Evolutionary conservation across 371 early-diverging fungal genomes (phyloP).

Genomic region (Mucor velutinosus): DNA sequence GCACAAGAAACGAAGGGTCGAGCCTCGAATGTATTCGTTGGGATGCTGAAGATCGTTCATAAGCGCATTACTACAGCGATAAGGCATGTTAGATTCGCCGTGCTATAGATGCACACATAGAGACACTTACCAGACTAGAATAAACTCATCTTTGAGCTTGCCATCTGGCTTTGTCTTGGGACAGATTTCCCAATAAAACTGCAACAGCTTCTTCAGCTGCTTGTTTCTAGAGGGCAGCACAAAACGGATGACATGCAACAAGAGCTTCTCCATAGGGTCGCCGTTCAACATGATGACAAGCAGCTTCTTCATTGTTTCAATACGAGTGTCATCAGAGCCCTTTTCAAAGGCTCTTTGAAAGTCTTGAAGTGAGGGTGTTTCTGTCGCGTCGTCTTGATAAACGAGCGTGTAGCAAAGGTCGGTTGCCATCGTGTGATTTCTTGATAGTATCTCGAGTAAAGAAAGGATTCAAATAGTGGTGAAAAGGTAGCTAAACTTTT

Average conservation of each 20-base stretch:
- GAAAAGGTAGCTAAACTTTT: not conserved
- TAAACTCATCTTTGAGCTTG: constrained; percentile 94
- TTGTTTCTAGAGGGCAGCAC: constrained; percentile 92
- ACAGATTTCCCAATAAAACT: constrained; percentile 96
- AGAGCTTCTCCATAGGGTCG: constrained; percentile 84
- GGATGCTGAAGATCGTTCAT: constrained; percentile 98
- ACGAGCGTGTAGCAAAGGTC: constrained; percentile 75
- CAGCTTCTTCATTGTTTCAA: constrained; percentile 92
- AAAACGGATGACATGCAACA: constrained; percentile 97
- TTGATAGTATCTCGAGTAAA: not conserved
- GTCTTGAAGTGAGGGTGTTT: constrained; percentile 68
- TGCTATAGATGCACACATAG: too few relatives aligned
- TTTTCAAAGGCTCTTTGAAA: constrained; percentile 84
- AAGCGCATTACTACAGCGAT: constrained; percentile 85
- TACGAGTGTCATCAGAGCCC: constrained; percentile 89
- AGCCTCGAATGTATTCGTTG: constrained; percentile 98
- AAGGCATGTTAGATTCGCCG: not conserved
- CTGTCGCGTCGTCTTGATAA: constrained; percentile 68
- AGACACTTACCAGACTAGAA: constrained; percentile 85
- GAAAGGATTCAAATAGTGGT: not conserved
- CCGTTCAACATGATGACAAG: constrained; percentile 90
- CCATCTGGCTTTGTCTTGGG: constrained; percentile 93
- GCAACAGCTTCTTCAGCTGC: constrained; percentile 93
- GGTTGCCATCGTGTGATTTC: constrained; percentile 32
- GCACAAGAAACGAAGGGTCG: constrained; percentile 93